A percentile compares a stretch with the other conserved stretches of the same genome.
phyloP scores from a whole-genome alignment of 371 early-diverging fungal genomes.

The Mycotypha africana region DNA sequence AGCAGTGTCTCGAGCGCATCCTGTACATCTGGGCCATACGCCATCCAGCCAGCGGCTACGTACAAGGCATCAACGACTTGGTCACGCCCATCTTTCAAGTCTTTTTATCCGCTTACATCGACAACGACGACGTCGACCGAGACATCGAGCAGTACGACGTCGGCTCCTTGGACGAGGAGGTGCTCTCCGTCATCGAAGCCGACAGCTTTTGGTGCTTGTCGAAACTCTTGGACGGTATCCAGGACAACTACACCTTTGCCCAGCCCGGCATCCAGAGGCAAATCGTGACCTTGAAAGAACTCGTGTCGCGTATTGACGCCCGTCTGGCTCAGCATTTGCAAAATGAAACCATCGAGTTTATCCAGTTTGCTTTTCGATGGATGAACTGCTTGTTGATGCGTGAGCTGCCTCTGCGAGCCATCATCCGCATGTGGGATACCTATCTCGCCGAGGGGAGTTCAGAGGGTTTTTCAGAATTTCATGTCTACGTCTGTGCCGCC shows the following conservation, averaged over 20 bases:
- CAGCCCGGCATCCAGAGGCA: slow-evolving; percentile 97
- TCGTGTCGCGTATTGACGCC: slow-evolving; percentile 89
- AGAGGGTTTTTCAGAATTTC: slow-evolving; percentile 94
- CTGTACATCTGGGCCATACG: slow-evolving; percentile 96
- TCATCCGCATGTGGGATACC: slow-evolving; percentile 98
- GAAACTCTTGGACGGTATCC: slow-evolving; percentile 93
- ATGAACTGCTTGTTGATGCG: slow-evolving; percentile 98
- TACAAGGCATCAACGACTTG: slow-evolving; percentile 99
- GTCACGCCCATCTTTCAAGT: slow-evolving; percentile 94
- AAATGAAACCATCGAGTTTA: slow-evolving; percentile 88
- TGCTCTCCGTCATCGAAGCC: slow-evolving; percentile 79
- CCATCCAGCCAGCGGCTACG: slow-evolving; percentile 98
- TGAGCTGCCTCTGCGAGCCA: slow-evolving; percentile 81
- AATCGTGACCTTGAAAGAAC: slow-evolving; percentile 78
- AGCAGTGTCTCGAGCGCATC: slow-evolving; percentile 85
- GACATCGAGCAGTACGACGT: slow-evolving; percentile 69
- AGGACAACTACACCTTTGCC: slow-evolving; percentile 95
- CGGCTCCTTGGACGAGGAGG: slow-evolving; percentile 47
- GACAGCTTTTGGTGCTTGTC: slow-evolving; percentile 96
- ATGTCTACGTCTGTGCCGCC: slow-evolving; percentile 96
- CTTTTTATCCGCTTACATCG: slow-evolving; percentile 73
- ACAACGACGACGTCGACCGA: no score
- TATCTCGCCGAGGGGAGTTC: slow-evolving; percentile 83
- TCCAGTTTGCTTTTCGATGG: slow-evolving; percentile 99
- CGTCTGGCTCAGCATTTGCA: slow-evolving; percentile 79